Percentiles rank a stretch among this genome's conserved stretches.
phyloP scores from a whole-genome alignment of 352 stramenopile genomes.

The Elongisporangium undulatum region DNA sequence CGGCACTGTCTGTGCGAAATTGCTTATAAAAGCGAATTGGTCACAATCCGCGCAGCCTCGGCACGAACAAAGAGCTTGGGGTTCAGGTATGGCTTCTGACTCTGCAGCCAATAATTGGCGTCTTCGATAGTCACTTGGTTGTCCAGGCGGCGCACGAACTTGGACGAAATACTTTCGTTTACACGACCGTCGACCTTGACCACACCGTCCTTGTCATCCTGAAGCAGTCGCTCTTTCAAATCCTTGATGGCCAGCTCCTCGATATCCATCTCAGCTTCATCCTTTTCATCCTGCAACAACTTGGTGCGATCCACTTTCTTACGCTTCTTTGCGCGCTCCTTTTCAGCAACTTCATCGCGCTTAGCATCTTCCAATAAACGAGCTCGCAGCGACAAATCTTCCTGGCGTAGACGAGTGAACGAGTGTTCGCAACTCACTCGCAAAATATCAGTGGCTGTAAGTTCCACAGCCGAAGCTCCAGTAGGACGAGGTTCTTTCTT shows the following conservation, averaged over 20 bases:
- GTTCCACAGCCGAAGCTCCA: constrained; percentile 21
- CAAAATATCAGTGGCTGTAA: constrained; percentile 78
- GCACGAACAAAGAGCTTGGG: constrained; percentile 83
- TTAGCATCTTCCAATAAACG: constrained; percentile 75
- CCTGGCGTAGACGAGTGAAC: constrained; percentile 57
- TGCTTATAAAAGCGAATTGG: constrained; percentile 62
- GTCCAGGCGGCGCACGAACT: constrained; percentile 44
- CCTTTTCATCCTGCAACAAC: constrained; percentile 69
- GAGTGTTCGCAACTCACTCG: constrained; percentile 83
- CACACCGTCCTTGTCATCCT: constrained; percentile 70
- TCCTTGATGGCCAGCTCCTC: constrained; percentile 81
- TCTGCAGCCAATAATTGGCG: constrained; percentile 76
- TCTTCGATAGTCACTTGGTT: constrained; percentile 83
- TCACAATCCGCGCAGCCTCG: constrained; percentile 74
- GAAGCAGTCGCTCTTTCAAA: constrained; percentile 72
- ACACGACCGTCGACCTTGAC: constrained; percentile 72
- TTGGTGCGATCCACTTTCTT: constrained; percentile 85
- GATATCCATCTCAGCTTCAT: constrained; percentile 85
- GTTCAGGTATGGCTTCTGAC: constrained; percentile 78
- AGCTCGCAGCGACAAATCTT: constrained; percentile 54
- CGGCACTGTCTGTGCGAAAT: constrained; percentile 2
- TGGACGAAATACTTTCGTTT: constrained; percentile 72
- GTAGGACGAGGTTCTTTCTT: constrained; percentile 25
- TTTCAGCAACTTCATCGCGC: constrained; percentile 67
- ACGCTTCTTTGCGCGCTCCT: constrained; percentile 80